phyloP scores from a whole-genome alignment of 2,329 filamentous ascomycete species.

The Claviceps sp. region DNA sequence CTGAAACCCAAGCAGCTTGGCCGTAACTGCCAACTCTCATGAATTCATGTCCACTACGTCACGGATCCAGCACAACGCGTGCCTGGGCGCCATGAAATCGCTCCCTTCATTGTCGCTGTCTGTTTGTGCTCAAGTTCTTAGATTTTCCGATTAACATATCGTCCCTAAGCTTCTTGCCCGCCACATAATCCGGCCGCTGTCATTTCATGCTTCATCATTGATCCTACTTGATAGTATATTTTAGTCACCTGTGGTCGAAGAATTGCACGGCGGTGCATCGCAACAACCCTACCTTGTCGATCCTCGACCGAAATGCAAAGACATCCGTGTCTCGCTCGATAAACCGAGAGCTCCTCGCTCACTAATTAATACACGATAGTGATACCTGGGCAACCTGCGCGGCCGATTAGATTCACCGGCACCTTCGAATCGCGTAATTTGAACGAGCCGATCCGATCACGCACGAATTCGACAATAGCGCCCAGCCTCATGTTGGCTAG shows the following conservation, averaged over 20 bases:
- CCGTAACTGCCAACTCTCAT: background rate
- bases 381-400: background rate
- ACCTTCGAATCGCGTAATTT: background rate
- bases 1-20: background rate
- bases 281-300: background rate
- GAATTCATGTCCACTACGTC: background rate
- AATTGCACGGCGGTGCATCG: background rate
- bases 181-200: background rate
- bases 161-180: background rate
- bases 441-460: background rate
- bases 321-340: background rate
- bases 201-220: background rate
- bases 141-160: background rate
- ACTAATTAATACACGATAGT: background rate
- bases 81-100: too few relatives aligned
- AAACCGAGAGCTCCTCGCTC: background rate
- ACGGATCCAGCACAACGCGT: background rate
- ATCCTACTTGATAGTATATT: background rate
- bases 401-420: background rate
- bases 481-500: constrained; percentile 9
- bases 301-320: background rate
- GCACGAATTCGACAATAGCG: background rate
- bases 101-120: background rate
- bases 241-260: background rate
- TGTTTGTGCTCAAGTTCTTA: background rate